Evolutionary conservation across 2,329 filamentous ascomycete species (phyloP).

Genomic region (Lasiodiplodia theobromae): DNA sequence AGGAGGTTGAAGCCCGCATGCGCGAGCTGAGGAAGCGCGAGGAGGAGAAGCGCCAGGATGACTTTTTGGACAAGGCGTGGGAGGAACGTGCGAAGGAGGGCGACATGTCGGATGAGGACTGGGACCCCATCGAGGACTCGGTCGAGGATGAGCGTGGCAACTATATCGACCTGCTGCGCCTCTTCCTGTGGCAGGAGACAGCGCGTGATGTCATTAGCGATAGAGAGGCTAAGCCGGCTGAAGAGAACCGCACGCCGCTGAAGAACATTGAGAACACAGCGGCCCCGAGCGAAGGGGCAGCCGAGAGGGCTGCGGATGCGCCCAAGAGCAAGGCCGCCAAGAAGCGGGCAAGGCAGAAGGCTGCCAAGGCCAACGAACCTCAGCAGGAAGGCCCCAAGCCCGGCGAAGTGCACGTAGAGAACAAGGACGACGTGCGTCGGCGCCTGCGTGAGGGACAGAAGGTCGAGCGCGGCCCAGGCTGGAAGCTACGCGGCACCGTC

Average conservation of each 20-base stretch:
- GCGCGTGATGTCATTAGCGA: not conserved
- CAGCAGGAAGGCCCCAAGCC: conserved; percentile 37
- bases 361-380: conserved; percentile 33
- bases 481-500: conserved; percentile 43
- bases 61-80: conserved; percentile 53
- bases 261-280: conserved; percentile 16
- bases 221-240: conserved; percentile 30
- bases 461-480: conserved; percentile 42
- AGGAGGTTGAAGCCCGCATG: conserved; percentile 52
- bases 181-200: conserved; percentile 53
- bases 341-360: conserved; percentile 46
- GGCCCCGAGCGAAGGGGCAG: not conserved
- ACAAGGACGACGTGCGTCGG: conserved; percentile 48
- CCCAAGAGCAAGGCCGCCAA: conserved; percentile 37
- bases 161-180: conserved; percentile 55
- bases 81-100: conserved; percentile 50
- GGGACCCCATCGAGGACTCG: conserved; percentile 59
- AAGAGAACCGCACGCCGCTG: conserved; percentile 35
- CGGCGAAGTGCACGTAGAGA: conserved; percentile 54
- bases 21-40: conserved; percentile 51
- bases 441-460: conserved; percentile 52
- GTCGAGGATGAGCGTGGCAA: conserved; percentile 53
- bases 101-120: conserved; percentile 49
- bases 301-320: not conserved
- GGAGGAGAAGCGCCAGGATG: conserved; percentile 52